Conservation (phyloP, 2,329 filamentous ascomycete genomes). For the Fusarium vanettenii region DNA sequence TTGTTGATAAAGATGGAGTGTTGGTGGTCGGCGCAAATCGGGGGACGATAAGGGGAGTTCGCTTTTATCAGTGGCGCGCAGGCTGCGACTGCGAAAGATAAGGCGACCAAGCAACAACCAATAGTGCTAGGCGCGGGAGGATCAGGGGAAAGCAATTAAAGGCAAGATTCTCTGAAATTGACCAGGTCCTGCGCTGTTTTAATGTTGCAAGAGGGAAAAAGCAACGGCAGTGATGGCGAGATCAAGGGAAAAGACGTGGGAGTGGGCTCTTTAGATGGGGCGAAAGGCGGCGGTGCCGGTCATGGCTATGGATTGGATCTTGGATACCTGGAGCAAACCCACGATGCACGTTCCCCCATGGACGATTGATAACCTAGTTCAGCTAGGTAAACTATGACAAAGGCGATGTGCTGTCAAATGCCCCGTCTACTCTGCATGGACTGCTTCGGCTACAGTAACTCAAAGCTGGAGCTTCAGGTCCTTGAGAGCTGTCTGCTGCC, state of each 20-base stretch:
- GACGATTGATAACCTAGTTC: constrained; percentile 35
- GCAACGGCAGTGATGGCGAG: constrained; percentile 18
- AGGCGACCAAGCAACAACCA: constrained; percentile 4
- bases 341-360: constrained; percentile 30
- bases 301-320: background rate
- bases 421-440: constrained; percentile 13
- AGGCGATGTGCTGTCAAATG: constrained; percentile 18
- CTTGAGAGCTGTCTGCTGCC: constrained; percentile 13
- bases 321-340: constrained; percentile 15
- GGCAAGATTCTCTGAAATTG: constrained; percentile 18
- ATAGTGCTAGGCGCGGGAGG: background rate
- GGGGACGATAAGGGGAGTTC: constrained; percentile 5
- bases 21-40: constrained; percentile 24
- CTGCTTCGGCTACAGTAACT: constrained; percentile 12
- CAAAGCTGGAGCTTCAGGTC: constrained; percentile 32
- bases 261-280: constrained; percentile 35
- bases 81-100: constrained; percentile 13
- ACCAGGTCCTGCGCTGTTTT: background rate
- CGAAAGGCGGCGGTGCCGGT: constrained; percentile 23
- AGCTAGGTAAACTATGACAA: constrained; percentile 27
- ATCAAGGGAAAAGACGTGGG: constrained; percentile 20
- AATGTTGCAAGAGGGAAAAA: constrained; percentile 1
- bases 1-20: constrained; percentile 3
- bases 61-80: constrained; percentile 19
- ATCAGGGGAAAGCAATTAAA: background rate